These are phyloP conservation scores for Blastocladiella emersonii DNA, from an alignment of 371 early-diverging fungal genomes.

Conservation along the genomic window DNA sequence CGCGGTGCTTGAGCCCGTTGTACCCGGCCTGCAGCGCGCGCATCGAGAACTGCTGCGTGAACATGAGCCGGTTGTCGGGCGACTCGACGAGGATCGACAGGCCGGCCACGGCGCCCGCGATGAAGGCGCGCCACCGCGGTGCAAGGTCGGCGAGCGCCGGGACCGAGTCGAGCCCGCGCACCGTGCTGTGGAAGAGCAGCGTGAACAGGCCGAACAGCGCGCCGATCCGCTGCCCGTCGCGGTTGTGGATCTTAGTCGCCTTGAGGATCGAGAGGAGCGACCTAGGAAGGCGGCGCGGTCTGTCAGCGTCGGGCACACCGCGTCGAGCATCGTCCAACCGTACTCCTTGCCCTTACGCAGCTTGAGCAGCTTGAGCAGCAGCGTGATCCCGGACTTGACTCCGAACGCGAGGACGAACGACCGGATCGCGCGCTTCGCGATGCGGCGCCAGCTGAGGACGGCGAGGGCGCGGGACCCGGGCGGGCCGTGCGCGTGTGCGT, in stretches of 20 bases:
- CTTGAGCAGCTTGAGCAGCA: background rate
- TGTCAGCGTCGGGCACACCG: too few relatives aligned
- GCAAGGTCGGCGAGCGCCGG: too few relatives aligned
- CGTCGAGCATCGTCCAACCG: too few relatives aligned
- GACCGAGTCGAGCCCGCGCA: background rate
- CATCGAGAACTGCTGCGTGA: conserved; percentile 25
- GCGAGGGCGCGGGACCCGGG: too few relatives aligned
- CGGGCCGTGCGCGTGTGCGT: too few relatives aligned
- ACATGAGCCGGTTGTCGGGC: conserved; percentile 14
- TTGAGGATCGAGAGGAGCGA: background rate
- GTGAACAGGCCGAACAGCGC: background rate
- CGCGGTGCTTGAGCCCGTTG: background rate
- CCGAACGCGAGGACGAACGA: conserved; percentile 1
- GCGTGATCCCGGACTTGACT: background rate
- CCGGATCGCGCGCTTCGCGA: background rate
- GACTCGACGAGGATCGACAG: conserved; percentile 21
- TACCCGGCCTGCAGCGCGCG: conserved; percentile 13
- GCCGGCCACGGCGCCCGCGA: conserved; percentile 9
- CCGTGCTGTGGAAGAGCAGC: background rate
- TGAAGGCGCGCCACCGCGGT: background rate
- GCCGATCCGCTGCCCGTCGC: background rate
- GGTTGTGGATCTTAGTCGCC: background rate
- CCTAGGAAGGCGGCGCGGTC: too few relatives aligned
- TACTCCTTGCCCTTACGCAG: background rate
- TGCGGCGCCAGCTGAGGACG: too few relatives aligned